Evolutionary conservation across 2,329 filamentous ascomycete genomes (phyloP), one percentile per base, ranked within the genome.

Genomic region (Ophiostoma quercus): DNA sequence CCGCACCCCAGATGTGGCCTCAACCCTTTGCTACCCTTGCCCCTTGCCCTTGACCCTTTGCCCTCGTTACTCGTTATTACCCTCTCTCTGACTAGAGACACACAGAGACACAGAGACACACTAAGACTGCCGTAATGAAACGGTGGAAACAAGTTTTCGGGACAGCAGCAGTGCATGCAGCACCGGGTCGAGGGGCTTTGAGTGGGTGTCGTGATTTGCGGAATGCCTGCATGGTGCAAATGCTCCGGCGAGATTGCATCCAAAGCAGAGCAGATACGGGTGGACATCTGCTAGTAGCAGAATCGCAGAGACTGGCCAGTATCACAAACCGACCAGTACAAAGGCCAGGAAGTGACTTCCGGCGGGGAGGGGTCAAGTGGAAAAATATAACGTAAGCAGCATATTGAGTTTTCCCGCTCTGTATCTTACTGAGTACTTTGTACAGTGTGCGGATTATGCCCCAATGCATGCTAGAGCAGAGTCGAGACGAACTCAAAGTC

Each of bases 151-250:
- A 57, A 57, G 51, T 57, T 57, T 57, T 57, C 51, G 51, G 51
- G 51, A 25, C 51, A 57, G 51, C 51, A 57, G 51, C 19, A 22
- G 22, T 25, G n/a, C 51, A 22, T 25, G 3, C 47, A 22, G 51
- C 16, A 57, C 51, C 51, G 9, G 51, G 9, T 11, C n/a, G 51
- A 25, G n/a, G 51, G 51, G n/a, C n/a, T 12, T 22, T 8, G 51
- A 14, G n/a, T 41, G 51, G 51, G n/a, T 25, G n/a, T 54, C 19
- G 16, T 25, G n/a, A 57, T 25, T 57, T 29, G 22, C 22, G 51
- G 7, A 57, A 57, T 57, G 51, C 51, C 51, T 57, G 51, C 39
- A 41, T 41, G 39, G 51, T 57, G 51, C 51, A 57, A 57, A 57
- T 57, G n/a, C 51, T 57, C 51, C 51, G 51, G 51, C 25, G n/a